Conservation (phyloP, 2,329 filamentous ascomycete genomes). For the Diaporthe citriasiana region DNA sequence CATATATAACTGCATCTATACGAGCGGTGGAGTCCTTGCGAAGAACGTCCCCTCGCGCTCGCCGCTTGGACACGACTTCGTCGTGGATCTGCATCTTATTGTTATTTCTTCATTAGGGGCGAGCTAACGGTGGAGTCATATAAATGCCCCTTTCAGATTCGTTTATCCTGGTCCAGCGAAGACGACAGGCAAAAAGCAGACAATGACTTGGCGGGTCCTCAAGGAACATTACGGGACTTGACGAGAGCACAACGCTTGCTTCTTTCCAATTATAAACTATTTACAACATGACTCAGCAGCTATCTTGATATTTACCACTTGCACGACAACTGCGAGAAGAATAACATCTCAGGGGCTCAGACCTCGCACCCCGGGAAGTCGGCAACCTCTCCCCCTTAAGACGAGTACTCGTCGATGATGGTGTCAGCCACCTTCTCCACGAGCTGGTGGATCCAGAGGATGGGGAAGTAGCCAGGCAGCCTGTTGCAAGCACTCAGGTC, state of each 20-base stretch:
- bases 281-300: slow-evolving; percentile 7
- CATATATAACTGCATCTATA: not conserved
- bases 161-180: not conserved
- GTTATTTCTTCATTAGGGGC: not conserved
- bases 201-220: not conserved
- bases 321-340: not conserved
- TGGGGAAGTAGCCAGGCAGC: slow-evolving; percentile 33
- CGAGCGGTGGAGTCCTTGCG: not conserved
- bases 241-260: slow-evolving; percentile 20
- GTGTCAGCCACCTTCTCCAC: slow-evolving; percentile 33
- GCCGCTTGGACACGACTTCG: slow-evolving; percentile 6
- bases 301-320: not conserved
- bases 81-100: slow-evolving; percentile 18
- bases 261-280: slow-evolving; percentile 14
- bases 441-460: slow-evolving; percentile 32
- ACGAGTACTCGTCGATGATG: slow-evolving; percentile 29
- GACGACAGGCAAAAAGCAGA: not conserved
- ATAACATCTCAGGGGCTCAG: not conserved
- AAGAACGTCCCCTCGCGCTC: not conserved
- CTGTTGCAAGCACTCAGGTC: slow-evolving; percentile 29
- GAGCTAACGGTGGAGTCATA: slow-evolving; percentile 15
- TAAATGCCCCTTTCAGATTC: not conserved
- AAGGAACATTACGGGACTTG: not conserved
- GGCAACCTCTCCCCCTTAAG: not conserved
- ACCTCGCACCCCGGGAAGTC: not conserved